phyloP scores from a whole-genome alignment of 257 asterid genomes.

The Cinchona pubescens region DNA sequence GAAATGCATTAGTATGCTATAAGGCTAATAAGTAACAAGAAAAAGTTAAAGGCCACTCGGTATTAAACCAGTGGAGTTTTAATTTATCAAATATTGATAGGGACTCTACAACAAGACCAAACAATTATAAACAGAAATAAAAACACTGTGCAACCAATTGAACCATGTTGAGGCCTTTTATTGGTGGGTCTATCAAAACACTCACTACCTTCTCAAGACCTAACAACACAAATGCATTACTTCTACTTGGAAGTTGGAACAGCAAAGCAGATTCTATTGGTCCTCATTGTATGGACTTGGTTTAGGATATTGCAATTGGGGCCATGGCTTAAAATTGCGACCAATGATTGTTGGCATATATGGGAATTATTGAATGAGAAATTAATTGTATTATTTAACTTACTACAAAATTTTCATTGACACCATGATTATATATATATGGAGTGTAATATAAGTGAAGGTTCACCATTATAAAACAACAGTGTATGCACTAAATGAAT shows the following conservation, averaged over 20 bases:
- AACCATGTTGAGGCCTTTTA: conserved; percentile 5
- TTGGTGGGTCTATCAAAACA: conserved; percentile 12
- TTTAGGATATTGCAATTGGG: conserved; percentile 13
- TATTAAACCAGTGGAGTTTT: conserved; percentile 17
- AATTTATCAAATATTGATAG: conserved; percentile 16
- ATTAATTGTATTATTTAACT: not conserved
- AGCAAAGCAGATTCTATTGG: not conserved
- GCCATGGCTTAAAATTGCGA: not conserved
- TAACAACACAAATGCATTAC: not conserved
- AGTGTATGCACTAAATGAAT: conserved; percentile 8
- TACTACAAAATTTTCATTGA: not conserved
- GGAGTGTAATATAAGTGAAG: conserved; percentile 1
- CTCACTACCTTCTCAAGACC: not conserved
- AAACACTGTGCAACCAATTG: not conserved
- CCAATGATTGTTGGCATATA: conserved; percentile 13
- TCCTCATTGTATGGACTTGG: conserved; percentile 24
- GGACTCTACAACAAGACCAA: conserved; percentile 12
- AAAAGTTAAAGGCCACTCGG: conserved; percentile 11
- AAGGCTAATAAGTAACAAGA: conserved; percentile 5
- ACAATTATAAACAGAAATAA: not conserved
- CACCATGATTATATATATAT: conserved; percentile 2
- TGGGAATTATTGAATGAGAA: conserved; percentile 11
- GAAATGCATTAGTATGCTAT: conserved; percentile 7
- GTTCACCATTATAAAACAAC: conserved; percentile 3
- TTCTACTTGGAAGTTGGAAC: not conserved